A percentile compares a stretch with the other conserved stretches of the same genome.
phyloP scores from a whole-genome alignment of 1,139 yeast genomes.

The Magnusiomyces ingens region DNA sequence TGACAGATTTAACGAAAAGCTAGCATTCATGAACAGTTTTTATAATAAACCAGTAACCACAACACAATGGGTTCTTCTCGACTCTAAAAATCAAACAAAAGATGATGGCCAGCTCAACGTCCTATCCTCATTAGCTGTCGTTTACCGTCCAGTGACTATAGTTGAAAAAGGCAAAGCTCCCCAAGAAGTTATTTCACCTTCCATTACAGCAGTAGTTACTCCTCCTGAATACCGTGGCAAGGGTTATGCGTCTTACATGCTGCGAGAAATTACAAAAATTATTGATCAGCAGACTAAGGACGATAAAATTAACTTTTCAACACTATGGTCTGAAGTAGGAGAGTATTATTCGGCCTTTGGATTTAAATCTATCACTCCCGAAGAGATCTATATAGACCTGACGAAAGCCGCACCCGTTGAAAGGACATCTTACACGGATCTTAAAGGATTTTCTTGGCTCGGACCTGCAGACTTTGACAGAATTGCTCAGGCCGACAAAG shows the following conservation, averaged over 20 bases:
- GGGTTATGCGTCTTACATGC: slow-evolving; percentile 59
- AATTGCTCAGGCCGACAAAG: slow-evolving; percentile 31
- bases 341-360: slow-evolving; percentile 57
- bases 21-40: no score
- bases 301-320: slow-evolving; percentile 40
- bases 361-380: slow-evolving; percentile 36
- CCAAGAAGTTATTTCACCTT: slow-evolving; percentile 37
- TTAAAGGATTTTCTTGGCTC: not conserved
- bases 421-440: not conserved
- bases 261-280: slow-evolving; percentile 33
- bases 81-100: no score
- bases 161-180: slow-evolving; percentile 22
- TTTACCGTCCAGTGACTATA: slow-evolving; percentile 39
- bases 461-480: slow-evolving; percentile 21
- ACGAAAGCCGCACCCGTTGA: not conserved
- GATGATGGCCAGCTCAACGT: no score
- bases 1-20: no score
- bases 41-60: no score
- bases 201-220: slow-evolving; percentile 64
- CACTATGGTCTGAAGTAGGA: slow-evolving; percentile 67
- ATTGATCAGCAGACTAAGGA: slow-evolving; percentile 38
- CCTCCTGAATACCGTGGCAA: slow-evolving; percentile 50
- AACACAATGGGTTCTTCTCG: no score
- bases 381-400: slow-evolving; percentile 24
- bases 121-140: slow-evolving; percentile 31